Evolutionary conservation across 2,329 filamentous ascomycete species (phyloP).

Genomic region (Sporothrix phasma): DNA sequence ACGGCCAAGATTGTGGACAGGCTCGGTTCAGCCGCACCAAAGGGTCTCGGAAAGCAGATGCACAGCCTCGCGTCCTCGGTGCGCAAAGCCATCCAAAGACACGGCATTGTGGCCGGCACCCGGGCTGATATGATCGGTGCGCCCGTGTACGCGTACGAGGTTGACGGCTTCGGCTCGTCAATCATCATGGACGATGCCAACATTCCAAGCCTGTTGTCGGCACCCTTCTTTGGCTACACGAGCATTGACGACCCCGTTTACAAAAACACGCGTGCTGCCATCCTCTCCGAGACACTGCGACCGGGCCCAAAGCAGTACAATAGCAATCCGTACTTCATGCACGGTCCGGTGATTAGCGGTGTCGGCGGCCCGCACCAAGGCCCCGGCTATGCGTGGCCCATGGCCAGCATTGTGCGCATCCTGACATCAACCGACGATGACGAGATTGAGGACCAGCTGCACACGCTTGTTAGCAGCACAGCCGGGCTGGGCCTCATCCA

Average conservation of each 20-base stretch:
- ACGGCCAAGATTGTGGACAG: constrained; percentile 36
- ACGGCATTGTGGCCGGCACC: constrained; percentile 40
- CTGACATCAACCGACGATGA: constrained; percentile 66
- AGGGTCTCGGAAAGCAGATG: constrained; percentile 47
- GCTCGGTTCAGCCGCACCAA: constrained; percentile 26
- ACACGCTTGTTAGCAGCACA: constrained; percentile 55
- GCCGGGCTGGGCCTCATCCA: constrained; percentile 69
- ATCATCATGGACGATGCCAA: constrained; percentile 60
- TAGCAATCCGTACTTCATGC: constrained; percentile 61
- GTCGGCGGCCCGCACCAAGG: constrained; percentile 44
- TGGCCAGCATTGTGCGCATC: constrained; percentile 70
- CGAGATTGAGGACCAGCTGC: constrained; percentile 61
- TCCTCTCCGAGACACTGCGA: constrained; percentile 35
- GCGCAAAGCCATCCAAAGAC: constrained; percentile 19
- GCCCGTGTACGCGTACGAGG: constrained; percentile 59
- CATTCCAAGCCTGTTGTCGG: constrained; percentile 51
- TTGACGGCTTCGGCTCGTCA: constrained; percentile 56
- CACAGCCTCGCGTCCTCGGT: constrained; percentile 43
- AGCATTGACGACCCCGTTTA: constrained; percentile 53
- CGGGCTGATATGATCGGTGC: constrained; percentile 29
- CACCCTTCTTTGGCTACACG: constrained; percentile 52
- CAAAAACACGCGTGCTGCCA: constrained; percentile 62
- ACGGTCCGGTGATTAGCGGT: constrained; percentile 40
- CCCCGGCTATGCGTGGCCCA: constrained; percentile 73
- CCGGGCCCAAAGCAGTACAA: constrained; percentile 27